phyloP scores from a whole-genome alignment of 768 basidiomycete genomes.

The Boletus vermiculosoides region DNA sequence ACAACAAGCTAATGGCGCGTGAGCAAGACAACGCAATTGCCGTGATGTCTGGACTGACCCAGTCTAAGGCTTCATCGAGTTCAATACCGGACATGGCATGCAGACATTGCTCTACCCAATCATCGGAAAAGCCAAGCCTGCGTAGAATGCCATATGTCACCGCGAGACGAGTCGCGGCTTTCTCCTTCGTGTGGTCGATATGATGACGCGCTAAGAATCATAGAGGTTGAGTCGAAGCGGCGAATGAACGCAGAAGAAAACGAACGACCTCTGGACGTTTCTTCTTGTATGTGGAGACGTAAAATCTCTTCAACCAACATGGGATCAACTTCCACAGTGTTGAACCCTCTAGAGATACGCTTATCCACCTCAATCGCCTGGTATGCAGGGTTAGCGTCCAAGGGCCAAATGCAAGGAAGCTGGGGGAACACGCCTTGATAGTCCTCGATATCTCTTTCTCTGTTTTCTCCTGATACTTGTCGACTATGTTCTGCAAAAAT shows the following conservation, averaged over 20 bases:
- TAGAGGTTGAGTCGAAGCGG: neutral
- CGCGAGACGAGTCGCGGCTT: conserved; percentile 64
- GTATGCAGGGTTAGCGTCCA: neutral
- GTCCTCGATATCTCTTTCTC: conserved; percentile 79
- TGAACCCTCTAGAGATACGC: conserved; percentile 63
- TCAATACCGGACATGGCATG: conserved; percentile 60
- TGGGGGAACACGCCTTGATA: conserved; percentile 54
- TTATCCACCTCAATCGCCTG: conserved; percentile 79
- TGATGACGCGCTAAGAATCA: conserved; percentile 7
- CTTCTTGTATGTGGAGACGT: conserved; percentile 43
- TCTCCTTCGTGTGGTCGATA: conserved; percentile 66
- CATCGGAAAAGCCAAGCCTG: conserved; percentile 72
- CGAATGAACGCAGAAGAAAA: neutral
- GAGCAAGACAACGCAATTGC: conserved; percentile 2
- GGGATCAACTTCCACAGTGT: conserved; percentile 61
- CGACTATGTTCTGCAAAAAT: conserved; percentile 69
- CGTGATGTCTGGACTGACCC: conserved; percentile 53
- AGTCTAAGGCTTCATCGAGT: conserved; percentile 87
- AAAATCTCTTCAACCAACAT: conserved; percentile 58
- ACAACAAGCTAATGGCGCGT: conserved; percentile 54
- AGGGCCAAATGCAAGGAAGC: neutral
- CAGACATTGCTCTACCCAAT: conserved; percentile 70
- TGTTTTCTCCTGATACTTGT: conserved; percentile 81
- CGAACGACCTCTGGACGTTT: conserved; percentile 30
- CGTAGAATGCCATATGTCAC: conserved; percentile 79